These are phyloP conservation scores for Russula abietina DNA, from an alignment of 768 basidiomycete genomes.

Conservation along the genomic window DNA sequence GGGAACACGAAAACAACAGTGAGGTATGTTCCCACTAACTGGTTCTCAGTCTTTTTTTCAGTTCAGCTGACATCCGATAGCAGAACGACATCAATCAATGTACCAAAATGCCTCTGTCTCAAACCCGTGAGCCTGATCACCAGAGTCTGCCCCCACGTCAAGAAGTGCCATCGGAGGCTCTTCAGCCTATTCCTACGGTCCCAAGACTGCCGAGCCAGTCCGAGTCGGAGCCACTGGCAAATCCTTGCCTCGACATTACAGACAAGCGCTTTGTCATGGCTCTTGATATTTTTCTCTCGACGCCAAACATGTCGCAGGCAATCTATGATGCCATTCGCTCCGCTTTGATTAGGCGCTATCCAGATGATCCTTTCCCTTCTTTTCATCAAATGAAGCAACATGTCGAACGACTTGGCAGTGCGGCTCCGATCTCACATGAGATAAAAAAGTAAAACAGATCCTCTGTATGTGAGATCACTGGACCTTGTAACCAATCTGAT, in stretches of 20 bases:
- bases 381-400: background rate
- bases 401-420: background rate
- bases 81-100: background rate
- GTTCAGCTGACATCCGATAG: background rate
- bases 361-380: background rate
- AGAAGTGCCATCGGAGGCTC: too few relatives aligned
- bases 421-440: background rate
- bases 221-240: too few relatives aligned
- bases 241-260: too few relatives aligned
- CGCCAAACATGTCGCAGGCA: background rate
- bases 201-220: background rate
- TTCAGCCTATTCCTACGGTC: too few relatives aligned
- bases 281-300: background rate
- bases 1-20: background rate
- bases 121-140: too few relatives aligned
- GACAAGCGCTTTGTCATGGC: too few relatives aligned
- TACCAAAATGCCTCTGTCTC: too few relatives aligned
- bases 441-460: too few relatives aligned
- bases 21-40: background rate
- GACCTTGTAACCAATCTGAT: too few relatives aligned
- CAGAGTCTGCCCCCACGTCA: too few relatives aligned
- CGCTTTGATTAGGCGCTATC: background rate
- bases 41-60: rapidly evolving
- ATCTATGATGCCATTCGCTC: background rate
- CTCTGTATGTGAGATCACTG: too few relatives aligned